phyloP scores from a whole-genome alignment of 768 basidiomycete genomes.

The Trametes sanguinea region DNA sequence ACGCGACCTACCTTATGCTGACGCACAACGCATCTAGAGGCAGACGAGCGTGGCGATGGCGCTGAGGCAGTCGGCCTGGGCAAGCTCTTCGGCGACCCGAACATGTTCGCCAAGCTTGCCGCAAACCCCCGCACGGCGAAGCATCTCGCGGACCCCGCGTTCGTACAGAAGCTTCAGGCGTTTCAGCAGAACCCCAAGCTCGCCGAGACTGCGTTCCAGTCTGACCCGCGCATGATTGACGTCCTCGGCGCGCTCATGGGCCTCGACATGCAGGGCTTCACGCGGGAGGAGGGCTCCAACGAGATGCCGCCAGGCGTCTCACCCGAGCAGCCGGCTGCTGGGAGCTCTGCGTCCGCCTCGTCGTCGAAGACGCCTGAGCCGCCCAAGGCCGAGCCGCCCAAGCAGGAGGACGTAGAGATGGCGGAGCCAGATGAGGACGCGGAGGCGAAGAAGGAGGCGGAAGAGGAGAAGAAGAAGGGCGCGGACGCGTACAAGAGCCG shows the following conservation, averaged over 20 bases:
- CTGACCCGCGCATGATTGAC: conserved; percentile 90
- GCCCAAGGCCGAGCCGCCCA: conserved; percentile 33
- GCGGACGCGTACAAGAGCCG: conserved; percentile 84
- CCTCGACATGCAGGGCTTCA: conserved; percentile 86
- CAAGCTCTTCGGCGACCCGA: conserved; percentile 83
- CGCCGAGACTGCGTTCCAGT: conserved; percentile 54
- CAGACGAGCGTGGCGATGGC: conserved; percentile 39
- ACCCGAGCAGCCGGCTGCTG: conserved; percentile 27
- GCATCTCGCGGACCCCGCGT: conserved; percentile 80
- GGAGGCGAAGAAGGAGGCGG: conserved; percentile 76
- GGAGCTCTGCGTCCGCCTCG: conserved; percentile 32
- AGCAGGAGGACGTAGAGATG: conserved; percentile 65
- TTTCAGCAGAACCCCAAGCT: conserved; percentile 70
- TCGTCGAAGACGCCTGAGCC: conserved; percentile 41
- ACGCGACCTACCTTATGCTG: not conserved
- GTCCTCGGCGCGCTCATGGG: conserved; percentile 93
- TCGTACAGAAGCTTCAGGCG: conserved; percentile 74
- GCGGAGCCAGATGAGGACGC: conserved; percentile 56
- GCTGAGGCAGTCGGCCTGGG: conserved; percentile 64
- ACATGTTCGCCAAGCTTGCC: conserved; percentile 80
- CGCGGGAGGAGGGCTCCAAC: conserved; percentile 80
- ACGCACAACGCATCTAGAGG: conserved; percentile 31
- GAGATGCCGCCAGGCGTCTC: conserved; percentile 67
- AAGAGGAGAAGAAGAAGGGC: conserved; percentile 78
- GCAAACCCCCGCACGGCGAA: conserved; percentile 83